A percentile compares a stretch with the other conserved stretches of the same genome.
These are phyloP conservation scores for Wickerhamiella kazuoi DNA, from an alignment of 805 yeast genomes.

Conservation along the genomic window DNA sequence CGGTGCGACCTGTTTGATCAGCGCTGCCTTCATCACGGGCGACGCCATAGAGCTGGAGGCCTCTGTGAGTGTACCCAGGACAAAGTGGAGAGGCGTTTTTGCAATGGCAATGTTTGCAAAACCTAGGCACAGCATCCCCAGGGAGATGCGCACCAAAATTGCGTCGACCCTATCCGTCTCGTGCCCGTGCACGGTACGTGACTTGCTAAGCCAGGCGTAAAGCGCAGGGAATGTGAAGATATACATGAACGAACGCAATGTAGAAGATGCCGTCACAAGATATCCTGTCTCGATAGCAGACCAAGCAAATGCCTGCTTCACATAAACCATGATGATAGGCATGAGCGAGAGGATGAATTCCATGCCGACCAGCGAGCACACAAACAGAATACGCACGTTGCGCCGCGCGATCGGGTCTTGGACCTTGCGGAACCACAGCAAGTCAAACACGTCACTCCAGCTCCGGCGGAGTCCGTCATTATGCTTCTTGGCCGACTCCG, in stretches of 20 bases:
- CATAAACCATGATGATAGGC: slow-evolving; percentile 14
- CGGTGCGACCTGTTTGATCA: slow-evolving; percentile 17
- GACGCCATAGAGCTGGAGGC: slow-evolving; percentile 17
- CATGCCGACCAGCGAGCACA: slow-evolving; percentile 10
- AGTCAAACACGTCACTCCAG: slow-evolving; percentile 1
- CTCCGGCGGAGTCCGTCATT: background rate
- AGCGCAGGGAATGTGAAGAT: slow-evolving; percentile 15
- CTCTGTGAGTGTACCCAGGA: slow-evolving; percentile 14
- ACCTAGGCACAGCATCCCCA: slow-evolving; percentile 6
- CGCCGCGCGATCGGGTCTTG: slow-evolving; percentile 9
- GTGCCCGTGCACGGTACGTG: slow-evolving; percentile 9
- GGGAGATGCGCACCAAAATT: slow-evolving; percentile 13
- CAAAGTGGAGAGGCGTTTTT: slow-evolving; percentile 10
- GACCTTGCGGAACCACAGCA: slow-evolving; percentile 9
- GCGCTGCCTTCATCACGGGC: slow-evolving; percentile 16
- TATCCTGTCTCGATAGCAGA: slow-evolving; percentile 20
- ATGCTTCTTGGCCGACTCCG: slow-evolving; percentile 7
- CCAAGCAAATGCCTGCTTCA: slow-evolving; percentile 19
- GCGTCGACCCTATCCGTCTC: slow-evolving; percentile 13
- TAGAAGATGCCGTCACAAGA: slow-evolving; percentile 15
- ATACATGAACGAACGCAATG: slow-evolving; percentile 16
- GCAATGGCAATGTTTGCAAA: slow-evolving; percentile 3
- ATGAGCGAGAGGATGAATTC: slow-evolving; percentile 10
- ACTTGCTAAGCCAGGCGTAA: slow-evolving; percentile 8
- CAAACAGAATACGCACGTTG: slow-evolving; percentile 12